Base-by-base conservation (phyloP, 441 rosid species). In the Bocquillonia castaneifolia region DNA sequence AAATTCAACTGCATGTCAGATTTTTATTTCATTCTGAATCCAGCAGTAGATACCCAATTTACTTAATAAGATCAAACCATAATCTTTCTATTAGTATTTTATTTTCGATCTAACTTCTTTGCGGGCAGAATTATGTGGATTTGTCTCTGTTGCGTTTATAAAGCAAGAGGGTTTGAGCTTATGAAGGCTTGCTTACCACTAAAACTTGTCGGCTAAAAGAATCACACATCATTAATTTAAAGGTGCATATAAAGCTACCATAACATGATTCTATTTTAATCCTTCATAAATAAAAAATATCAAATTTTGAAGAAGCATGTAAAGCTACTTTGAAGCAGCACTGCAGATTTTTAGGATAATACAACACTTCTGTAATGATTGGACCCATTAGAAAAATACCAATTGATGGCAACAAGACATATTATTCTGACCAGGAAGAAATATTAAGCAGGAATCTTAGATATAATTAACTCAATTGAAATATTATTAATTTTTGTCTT, bases 151-250 rank as follows among this genome's bases (percentile, higher is more conserved):
- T n/a, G 34, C 55, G 10, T 8, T 2, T 20, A 45, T 25, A 14
- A 22, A 63, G 65, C 54, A 37, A 25, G 64, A 2, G 47, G 64
- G 47, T 45, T 51, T 62, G 50, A 28, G 55, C 50, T 47, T 61
- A 68, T 29, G 36, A 63, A 70, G 64, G 50, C 12, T 36, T 72
- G 36, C 29, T 61, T 28, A 53, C 76, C 82, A 76, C 82, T 74
- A 53, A 54, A 66, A 76, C 42, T 48, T 84, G 86, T 82, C 84
- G 67, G 80, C 70, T 74, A 77, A 86, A 86, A 78, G 83, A 76
- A 66, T 70, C 63, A 10, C 83, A n/a, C n/a, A n/a, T n/a, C 75
- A 13, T 32, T 14, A 2, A 8, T 62, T 77, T 50, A 70, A 75
- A 60, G 76, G 29, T 59, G 48, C 48, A n/a, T n/a, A 61, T 58